Conservation (phyloP, 148 eudicot genomes). For the Gaultheria prostrata region DNA sequence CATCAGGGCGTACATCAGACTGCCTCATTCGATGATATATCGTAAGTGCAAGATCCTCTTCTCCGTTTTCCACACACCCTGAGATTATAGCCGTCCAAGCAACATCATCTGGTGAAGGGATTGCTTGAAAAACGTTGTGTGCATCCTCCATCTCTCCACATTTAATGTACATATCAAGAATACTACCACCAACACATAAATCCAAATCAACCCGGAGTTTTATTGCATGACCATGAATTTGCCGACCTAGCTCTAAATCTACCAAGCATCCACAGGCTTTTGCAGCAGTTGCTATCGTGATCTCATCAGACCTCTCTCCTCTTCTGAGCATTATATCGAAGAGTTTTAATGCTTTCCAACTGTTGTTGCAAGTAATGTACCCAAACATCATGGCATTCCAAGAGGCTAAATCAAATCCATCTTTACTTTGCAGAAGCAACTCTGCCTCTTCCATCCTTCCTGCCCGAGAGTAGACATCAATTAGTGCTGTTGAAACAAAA, state of each 20-base stretch:
- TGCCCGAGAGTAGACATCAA: conserved; percentile 21
- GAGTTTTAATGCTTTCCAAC: conserved; percentile 21
- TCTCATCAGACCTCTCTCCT: conserved; percentile 26
- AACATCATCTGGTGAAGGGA: conserved; percentile 7
- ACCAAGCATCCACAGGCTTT: conserved; percentile 22
- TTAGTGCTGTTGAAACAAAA: conserved; percentile 30
- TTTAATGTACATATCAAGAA: conserved; percentile 8
- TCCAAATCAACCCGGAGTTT: conserved; percentile 5
- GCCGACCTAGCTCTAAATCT: not conserved
- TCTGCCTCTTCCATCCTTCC: conserved; percentile 29
- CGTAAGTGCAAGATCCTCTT: conserved; percentile 12
- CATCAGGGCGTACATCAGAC: conserved; percentile 7
- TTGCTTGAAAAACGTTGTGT: not conserved
- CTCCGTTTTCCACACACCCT: conserved; percentile 9
- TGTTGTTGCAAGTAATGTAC: conserved; percentile 17
- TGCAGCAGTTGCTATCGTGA: conserved; percentile 23
- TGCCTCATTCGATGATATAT: conserved; percentile 9
- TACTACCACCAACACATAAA: not conserved
- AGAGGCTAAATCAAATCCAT: conserved; percentile 23
- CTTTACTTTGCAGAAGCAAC: conserved; percentile 18
- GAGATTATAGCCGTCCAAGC: conserved; percentile 9
- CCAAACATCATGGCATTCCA: conserved; percentile 32
- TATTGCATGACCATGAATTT: not conserved
- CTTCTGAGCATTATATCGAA: conserved; percentile 20
- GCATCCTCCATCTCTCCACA: conserved; percentile 14